Base-by-base conservation (phyloP, 2,329 filamentous ascomycete species). In the Paracoccidioides brasiliensis region DNA sequence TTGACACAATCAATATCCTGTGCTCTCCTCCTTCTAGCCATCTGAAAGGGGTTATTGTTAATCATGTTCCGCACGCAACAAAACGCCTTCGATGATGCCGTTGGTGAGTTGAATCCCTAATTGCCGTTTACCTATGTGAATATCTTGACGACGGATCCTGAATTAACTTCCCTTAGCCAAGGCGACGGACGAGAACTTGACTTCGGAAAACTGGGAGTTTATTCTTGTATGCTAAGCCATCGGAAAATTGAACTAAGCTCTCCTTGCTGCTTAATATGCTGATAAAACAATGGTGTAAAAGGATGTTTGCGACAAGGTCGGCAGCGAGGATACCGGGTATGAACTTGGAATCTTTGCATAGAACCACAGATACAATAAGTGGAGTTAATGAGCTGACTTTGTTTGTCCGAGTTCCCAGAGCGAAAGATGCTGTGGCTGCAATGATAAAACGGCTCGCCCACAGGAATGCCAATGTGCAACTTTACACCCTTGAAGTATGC, bases 121-220 rank as follows among this genome's bases (percentile, higher is more conserved):
- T 43, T 50, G 14, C 33, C 28, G 32, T 52, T 33, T 7, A 8
- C 28, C 22, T 14, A 41, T 41, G 9, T 9, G 7, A 5, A 40
- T 52, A 43, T 22, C 22, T 22, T 22, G 22, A 22, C 22, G 22
- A 22, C 43, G 10, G 5, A 28, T 10, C 4, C 28, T 33, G 22
- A 15, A 49, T 22, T 7, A 32, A 12, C 10, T 49, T 15, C 33
- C 8, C 5, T 33, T 65, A 85, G 84, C 82, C 66, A 86, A 86
- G 74, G 90, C 93, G 67, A 98, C 93, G 56, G 93, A 98, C 73
- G 93, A 98, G 79, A 98, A 96, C 73, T 81, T 97, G 64, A 97
- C 90, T 28, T 86, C 85, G 35, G 81, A 94, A 72, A 86, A 86
- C 69, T 87, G 84, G 84, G 84, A 86, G 68, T 84, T 77, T 62